Base-by-base conservation (phyloP, 805 yeast species). In the Ogataea corticis region DNA sequence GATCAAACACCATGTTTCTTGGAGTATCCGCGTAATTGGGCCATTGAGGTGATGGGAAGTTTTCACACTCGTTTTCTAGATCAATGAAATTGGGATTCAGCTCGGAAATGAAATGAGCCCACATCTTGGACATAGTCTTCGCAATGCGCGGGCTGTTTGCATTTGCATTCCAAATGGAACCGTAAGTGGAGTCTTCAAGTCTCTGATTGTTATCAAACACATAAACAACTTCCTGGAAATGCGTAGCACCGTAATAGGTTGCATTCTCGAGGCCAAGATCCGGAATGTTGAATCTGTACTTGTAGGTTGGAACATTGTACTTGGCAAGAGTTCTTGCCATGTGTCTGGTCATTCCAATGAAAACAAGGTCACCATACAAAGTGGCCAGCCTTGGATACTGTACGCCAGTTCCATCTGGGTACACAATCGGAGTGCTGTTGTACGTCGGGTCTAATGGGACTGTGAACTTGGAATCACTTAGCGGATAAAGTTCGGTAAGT, bases 201-300 rank as follows among this genome's bases (percentile, higher is more conserved):
- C 15, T 25, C 23, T 27, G 21, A 14, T 37, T 21, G 32, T 37
- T 37, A 17, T 37, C 40, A 15, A 37, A 37, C 7, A 37, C 40
- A 15, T 37, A 37, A 5, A 37, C 40, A 7, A 37, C 40, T 17
- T 37, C 40, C 17, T 37, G 40, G 12, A 27, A 37, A 14, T 37
- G 40, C 3, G 40, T 15, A 2, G 40, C 32, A 7, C 40, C 40
- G 3, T 27, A 3, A 16, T 37, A 37, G 10, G 15, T 25, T 6
- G 23, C 14, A 28, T 28, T 16, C 14, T 37, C 32, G 7, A 14
- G 7, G n/a, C 11, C 40, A 16, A 25, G 16, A 16, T 37, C 40
- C 6, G 40, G 40, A 28, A 37, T 37, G 21, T 37, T 37, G 33
- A 37, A 37, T 27, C 40, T 37, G 23, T 37, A 37, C 40, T 28